Conservation (phyloP, 192 early-diverging fungal species). For the Mycoemilia scoparia region DNA sequence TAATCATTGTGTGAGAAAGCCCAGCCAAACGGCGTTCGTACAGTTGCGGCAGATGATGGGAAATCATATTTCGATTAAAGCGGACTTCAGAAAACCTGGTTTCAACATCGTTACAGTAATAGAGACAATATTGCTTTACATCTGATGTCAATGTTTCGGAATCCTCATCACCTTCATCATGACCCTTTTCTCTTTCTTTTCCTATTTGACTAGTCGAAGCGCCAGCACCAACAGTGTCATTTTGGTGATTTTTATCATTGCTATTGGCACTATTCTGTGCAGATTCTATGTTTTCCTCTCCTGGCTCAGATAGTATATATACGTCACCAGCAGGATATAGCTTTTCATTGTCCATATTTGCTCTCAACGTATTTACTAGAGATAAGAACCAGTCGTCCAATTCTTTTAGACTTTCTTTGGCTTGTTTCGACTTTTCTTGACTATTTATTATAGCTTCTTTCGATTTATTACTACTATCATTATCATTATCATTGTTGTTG, state of each 20-base stretch:
- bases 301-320: slow-evolving; percentile 31
- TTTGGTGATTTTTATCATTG: slow-evolving; percentile 1
- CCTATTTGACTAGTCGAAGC: slow-evolving; percentile 3
- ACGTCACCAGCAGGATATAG: slow-evolving; percentile 64
- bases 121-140: slow-evolving; percentile 32
- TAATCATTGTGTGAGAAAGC: slow-evolving; percentile 13
- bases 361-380: slow-evolving; percentile 58
- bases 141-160: slow-evolving; percentile 8
- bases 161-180: not conserved
- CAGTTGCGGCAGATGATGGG: slow-evolving; percentile 51
- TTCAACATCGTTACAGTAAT: slow-evolving; percentile 54
- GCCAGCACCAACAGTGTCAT: slow-evolving; percentile 3
- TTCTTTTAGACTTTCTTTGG: too few species aligned
- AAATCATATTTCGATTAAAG: slow-evolving; percentile 63
- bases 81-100: slow-evolving; percentile 58
- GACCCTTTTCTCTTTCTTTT: slow-evolving; percentile 4
- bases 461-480: not conserved
- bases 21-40: slow-evolving; percentile 42
- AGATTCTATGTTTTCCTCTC: slow-evolving; percentile 18
- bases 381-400: slow-evolving; percentile 69
- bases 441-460: too few species aligned
- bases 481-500: not conserved
- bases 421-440: too few species aligned
- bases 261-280: slow-evolving; percentile 8
- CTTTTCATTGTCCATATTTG: slow-evolving; percentile 70